Conservation (phyloP, 2,329 filamentous ascomycete genomes). For the Diaporthe nobilis region DNA sequence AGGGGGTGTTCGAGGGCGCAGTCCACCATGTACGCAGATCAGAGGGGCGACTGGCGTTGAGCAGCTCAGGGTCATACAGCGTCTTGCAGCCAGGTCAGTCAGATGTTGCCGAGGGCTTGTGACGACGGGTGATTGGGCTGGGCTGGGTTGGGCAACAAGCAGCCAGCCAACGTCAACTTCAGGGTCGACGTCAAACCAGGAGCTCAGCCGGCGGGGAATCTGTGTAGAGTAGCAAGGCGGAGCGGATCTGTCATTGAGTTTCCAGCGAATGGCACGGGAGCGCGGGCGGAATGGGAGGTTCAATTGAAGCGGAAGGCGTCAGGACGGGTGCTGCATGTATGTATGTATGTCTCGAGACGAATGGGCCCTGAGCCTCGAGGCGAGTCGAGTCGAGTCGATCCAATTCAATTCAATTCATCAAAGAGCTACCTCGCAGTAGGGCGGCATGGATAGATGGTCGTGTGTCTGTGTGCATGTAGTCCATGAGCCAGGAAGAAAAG, state of each 20-base stretch:
- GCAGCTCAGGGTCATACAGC: not conserved
- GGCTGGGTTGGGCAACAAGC: slow-evolving; percentile 10
- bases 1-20: not conserved
- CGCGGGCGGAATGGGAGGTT: not conserved
- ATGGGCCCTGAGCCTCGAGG: not conserved
- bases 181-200: not conserved
- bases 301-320: not conserved
- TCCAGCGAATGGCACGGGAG: not conserved
- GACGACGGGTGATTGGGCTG: not conserved
- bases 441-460: not conserved
- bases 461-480: slow-evolving; percentile 1
- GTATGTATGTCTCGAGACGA: not conserved
- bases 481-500: not conserved
- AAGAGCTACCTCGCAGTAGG: not conserved
- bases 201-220: slow-evolving; percentile 14
- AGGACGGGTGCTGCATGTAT: slow-evolving; percentile 13
- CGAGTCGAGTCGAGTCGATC: not conserved
- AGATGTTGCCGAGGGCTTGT: not conserved
- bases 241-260: slow-evolving; percentile 7
- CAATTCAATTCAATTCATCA: slow-evolving; percentile 7
- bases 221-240: not conserved
- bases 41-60: not conserved
- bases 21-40: not conserved
- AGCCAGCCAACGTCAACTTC: not conserved
- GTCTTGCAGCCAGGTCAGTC: not conserved